Base-by-base conservation (phyloP, 805 yeast genomes). In the Metschnikowia dekortorum region DNA sequence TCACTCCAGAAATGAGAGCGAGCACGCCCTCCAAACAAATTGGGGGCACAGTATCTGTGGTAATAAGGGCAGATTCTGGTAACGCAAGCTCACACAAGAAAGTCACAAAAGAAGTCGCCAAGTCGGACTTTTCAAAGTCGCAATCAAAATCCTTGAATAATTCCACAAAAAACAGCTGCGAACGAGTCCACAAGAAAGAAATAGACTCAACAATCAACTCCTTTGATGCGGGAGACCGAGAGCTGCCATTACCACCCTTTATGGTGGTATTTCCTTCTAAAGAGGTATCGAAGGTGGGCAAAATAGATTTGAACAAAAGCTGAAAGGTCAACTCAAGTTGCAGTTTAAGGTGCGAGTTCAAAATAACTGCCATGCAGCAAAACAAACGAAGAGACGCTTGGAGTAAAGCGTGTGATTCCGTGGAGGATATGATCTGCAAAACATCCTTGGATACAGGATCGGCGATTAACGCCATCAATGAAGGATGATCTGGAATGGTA, bases 31-130 rank as follows among this genome's bases (percentile, higher is more conserved):
- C 98, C 46, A 94, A 72, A 60, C 98, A 92, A 7, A 90, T 79
- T 0, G 98, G 97, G 0, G 99, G 98, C 1, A 92, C 96, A 60
- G 81, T 85, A 37, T 87, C 88, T 0, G 96, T 87, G 0, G 96
- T 84, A 58, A 78, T 73, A 8, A 76, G 59, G 0, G 97, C 96
- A 9, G 92, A 80, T 61, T 90, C 96, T 0, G 98, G 96, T 40
- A 89, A 78, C 0, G 97, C 84, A 32, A 90, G 71, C 46, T 85
- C 80, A 48, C 96, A 83, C 48, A 94, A 74, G 42, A 85, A 80
- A 42, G 85, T 85, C 39, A 94, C 65, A 29, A 88, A 69, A 36
- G 81, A 79, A 22, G 78, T 78, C 13, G 92, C 78, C 49, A 95
- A 68, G 63, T 94, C 97, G 1, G 85, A 77, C 56, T 92, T 81